Evolutionary conservation across 345 rosid genomes (phyloP).

Genomic region (Eucalyptus pauciflora): DNA sequence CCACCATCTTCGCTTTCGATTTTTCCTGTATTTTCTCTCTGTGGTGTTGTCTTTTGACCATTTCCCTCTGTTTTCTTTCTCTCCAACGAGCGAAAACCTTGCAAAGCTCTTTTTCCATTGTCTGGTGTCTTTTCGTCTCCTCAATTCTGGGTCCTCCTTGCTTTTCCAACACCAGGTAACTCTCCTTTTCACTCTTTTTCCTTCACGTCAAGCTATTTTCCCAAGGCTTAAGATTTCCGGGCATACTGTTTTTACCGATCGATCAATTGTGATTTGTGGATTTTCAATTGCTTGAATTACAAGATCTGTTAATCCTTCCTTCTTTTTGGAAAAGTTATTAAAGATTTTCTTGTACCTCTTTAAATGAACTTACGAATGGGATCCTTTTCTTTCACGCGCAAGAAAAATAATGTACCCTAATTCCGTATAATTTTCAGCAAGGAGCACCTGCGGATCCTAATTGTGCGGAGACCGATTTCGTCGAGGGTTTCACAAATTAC

Average conservation of each 20-base stretch:
- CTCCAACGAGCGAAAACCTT: not conserved
- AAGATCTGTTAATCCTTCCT: not conserved
- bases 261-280: not conserved
- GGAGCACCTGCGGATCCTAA: not conserved
- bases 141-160: not conserved
- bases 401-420: not conserved
- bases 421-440: not conserved
- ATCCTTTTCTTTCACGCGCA: not conserved
- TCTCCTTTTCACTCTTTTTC: not conserved
- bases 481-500: not conserved
- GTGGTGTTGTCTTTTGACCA: not conserved
- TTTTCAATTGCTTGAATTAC: not conserved
- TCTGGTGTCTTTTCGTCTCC: not conserved
- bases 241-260: not conserved
- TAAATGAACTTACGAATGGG: not conserved
- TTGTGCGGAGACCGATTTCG: not conserved
- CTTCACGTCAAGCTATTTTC: not conserved
- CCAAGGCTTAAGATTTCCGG: not conserved
- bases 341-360: not conserved
- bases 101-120: not conserved
- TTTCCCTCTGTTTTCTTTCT: not conserved
- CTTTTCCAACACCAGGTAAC: not conserved
- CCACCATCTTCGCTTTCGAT: conserved; percentile 12
- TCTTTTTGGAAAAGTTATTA: not conserved
- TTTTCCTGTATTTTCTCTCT: not conserved